Conservation (phyloP, 78 protist genomes). For the Bigelowiella natans region DNA sequence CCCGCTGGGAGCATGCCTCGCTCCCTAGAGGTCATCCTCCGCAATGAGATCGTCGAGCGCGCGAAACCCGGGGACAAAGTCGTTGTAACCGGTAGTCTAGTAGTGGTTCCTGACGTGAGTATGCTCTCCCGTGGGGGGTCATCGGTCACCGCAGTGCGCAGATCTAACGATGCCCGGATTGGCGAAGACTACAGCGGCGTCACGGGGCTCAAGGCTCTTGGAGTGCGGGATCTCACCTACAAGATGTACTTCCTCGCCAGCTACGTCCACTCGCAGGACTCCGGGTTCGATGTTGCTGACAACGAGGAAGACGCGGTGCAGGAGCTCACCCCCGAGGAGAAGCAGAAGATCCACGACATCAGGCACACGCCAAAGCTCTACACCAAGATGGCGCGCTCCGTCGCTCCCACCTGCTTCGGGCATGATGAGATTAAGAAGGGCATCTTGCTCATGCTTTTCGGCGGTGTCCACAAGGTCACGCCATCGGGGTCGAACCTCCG, state of each 20-base stretch:
- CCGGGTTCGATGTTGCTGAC: neutral
- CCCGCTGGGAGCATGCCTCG: conserved; percentile 94
- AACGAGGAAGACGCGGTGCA: neutral
- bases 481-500: conserved; percentile 40
- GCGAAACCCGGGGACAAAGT: conserved; percentile 93
- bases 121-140: conserved; percentile 3
- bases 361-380: conserved; percentile 29
- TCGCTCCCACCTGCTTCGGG: conserved; percentile 76
- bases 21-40: conserved; percentile 52
- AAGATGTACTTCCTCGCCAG: conserved; percentile 73
- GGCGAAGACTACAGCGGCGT: conserved; percentile 61
- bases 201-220: conserved; percentile 74
- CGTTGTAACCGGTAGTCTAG: conserved; percentile 76
- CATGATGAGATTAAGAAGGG: conserved; percentile 87
- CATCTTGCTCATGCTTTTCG: conserved; percentile 82
- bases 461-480: conserved; percentile 93
- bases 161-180: neutral
- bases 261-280: neutral
- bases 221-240: conserved; percentile 85
- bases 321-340: neutral
- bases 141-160: neutral
- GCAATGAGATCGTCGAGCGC: conserved; percentile 78
- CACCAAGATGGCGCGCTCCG: conserved; percentile 30
- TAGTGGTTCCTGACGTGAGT: conserved; percentile 91
- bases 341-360: neutral